Conservation (phyloP, 1,284 basidiomycete genomes). For the Blastosporella zonata region DNA sequence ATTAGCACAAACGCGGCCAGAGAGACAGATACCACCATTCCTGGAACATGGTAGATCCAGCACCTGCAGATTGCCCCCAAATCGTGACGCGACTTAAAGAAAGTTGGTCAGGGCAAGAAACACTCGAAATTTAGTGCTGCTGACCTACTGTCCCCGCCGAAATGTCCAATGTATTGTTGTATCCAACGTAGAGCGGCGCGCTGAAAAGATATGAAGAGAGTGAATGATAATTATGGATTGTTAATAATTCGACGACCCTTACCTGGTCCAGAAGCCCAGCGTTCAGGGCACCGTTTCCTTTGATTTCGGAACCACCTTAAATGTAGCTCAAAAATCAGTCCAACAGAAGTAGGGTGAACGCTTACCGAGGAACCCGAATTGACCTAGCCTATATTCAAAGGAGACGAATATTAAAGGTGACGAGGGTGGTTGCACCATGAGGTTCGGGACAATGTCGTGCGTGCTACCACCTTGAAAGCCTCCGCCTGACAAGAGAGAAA, state of each 20-base stretch:
- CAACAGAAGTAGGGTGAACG: neutral
- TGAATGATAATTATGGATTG: neutral
- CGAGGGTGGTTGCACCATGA: conserved; percentile 27
- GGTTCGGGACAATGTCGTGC: conserved; percentile 27
- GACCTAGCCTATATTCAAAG: conserved; percentile 40
- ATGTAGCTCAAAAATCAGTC: neutral
- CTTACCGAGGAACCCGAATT: conserved; percentile 39
- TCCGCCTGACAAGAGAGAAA: conserved; percentile 28
- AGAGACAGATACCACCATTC: conserved; percentile 18
- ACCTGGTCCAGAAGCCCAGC: conserved; percentile 39
- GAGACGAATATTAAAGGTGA: conserved; percentile 39
- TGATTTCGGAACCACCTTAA: neutral
- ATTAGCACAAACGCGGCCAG: neutral
- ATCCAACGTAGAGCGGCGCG: conserved; percentile 36
- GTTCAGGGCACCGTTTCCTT: conserved; percentile 19
- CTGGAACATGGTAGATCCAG: conserved; percentile 38
- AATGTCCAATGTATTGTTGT: conserved; percentile 31
- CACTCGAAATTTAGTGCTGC: neutral
- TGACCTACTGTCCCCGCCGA: conserved; percentile 33
- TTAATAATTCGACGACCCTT: neutral
- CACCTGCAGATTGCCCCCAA: conserved; percentile 39
- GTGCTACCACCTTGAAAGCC: conserved; percentile 36
- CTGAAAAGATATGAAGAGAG: conserved; percentile 18
- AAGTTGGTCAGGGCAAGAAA: neutral
- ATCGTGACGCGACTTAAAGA: conserved; percentile 31